These are phyloP conservation scores for Bolboschoenoplectus hybrid DNA, from an alignment of 202 grass and related monocot species.

Conservation along the genomic window DNA sequence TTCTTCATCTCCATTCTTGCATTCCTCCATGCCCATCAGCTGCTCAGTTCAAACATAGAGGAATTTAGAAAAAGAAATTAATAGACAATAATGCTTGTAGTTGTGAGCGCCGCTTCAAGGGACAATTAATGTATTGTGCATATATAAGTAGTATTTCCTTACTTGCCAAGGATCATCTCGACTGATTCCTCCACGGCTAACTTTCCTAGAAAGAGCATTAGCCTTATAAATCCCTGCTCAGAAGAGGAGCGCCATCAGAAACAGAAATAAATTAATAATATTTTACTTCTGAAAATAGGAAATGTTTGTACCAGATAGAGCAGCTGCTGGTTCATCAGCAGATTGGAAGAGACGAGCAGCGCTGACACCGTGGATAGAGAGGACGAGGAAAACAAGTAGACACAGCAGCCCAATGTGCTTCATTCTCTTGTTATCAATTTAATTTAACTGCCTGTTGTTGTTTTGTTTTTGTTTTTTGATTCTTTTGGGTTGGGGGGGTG, in stretches of 20 bases:
- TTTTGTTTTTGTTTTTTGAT: too few relatives aligned
- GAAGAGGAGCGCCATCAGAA: neutral
- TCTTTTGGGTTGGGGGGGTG: neutral
- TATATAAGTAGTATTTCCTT: neutral
- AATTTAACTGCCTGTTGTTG: neutral
- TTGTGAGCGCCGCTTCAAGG: neutral
- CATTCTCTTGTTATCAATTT: neutral
- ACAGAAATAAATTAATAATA: neutral
- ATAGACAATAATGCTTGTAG: neutral
- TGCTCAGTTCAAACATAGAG: slow-evolving; percentile 10
- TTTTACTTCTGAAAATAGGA: neutral
- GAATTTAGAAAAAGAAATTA: neutral
- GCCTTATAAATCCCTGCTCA: slow-evolving; percentile 2
- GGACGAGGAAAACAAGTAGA: neutral
- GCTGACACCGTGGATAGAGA: neutral
- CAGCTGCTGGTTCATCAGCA: neutral
- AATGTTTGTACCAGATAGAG: slow-evolving; percentile 16
- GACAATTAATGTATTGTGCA: neutral
- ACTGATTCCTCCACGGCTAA: neutral
- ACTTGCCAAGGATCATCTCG: slow-evolving; percentile 24
- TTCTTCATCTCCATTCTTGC: slow-evolving; percentile 38
- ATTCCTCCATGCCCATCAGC: slow-evolving; percentile 39
- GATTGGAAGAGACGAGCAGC: neutral
- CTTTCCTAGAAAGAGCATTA: neutral
- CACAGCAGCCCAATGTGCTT: neutral